Evolutionary conservation across 2,329 filamentous ascomycete genomes (phyloP), one percentile per base, ranked within the genome.

Genomic region (Fusarium ramigenum): DNA sequence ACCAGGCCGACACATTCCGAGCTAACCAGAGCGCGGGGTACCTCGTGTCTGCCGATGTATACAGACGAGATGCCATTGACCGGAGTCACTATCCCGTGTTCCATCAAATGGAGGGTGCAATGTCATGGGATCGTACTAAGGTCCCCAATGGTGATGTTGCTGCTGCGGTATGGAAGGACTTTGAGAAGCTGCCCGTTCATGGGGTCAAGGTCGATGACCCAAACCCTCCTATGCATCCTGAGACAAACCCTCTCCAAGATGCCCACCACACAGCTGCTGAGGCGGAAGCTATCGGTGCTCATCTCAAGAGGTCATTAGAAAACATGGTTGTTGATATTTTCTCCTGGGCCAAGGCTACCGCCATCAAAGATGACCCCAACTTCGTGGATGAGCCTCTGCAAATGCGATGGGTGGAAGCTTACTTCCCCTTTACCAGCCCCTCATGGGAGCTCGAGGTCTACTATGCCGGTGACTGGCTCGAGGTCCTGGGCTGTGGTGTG

Each of bases 41-140:
- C 80, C 92, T 97, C 39, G 93, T 99, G 80, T 93, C 93, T 66
- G 96, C 96, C 30, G 96, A 99, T 81, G 96, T 99, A 23, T 99
- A 98, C 82, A 91, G 96, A 47, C 89, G 96, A 73, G 96, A 99
- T 88, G 95, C 96, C 63, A 93, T 99, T 78, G 96, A 99, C 83
- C 90, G 93, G 63, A 96, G 92, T 76, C 96, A 99, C 83, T 98
- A 98, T 83, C 96, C 96, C 1, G 91, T 97, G 66, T 99, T 99
- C 83, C 96, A 99, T 83, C 96, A 99, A 84, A 98, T 98, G 95
- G 96, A 99, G 82, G 96, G 95, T 18, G 96, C 96, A 14, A 88
- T 93, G 76, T 92, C 95, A 60, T 99, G 96, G 96, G 93, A 96
- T 79, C 89, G 94, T 15, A 86, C 80, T 34, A 87, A 85, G 80